Conservation (phyloP, 805 yeast species). For the Saturnispora sekii region DNA sequence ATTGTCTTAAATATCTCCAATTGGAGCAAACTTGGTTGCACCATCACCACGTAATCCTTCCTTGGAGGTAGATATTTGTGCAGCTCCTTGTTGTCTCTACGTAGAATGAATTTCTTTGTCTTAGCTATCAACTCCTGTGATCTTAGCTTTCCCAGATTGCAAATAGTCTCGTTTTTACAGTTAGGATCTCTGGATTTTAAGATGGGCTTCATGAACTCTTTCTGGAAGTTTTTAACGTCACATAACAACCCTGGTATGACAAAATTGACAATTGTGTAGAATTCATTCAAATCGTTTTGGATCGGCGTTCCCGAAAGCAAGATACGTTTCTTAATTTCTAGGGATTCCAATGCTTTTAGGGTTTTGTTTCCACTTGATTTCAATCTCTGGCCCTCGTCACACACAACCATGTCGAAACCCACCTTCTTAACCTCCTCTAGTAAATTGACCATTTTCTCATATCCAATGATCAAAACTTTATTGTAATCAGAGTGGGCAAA, state of each 20-base stretch:
- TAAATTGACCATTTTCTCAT: slow-evolving; percentile 63
- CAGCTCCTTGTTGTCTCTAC: slow-evolving; percentile 58
- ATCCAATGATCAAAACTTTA: slow-evolving; percentile 79
- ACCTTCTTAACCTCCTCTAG: slow-evolving; percentile 37
- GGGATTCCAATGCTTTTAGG: slow-evolving; percentile 46
- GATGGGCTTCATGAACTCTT: slow-evolving; percentile 61
- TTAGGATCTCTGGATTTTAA: slow-evolving; percentile 56
- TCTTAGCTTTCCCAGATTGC: slow-evolving; percentile 48
- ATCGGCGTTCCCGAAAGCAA: slow-evolving; percentile 60
- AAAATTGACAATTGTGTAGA: slow-evolving; percentile 70
- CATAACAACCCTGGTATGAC: slow-evolving; percentile 81
- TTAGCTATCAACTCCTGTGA: slow-evolving; percentile 54
- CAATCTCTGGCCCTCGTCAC: slow-evolving; percentile 93
- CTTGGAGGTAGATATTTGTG: slow-evolving; percentile 57
- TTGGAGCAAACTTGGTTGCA: slow-evolving; percentile 65
- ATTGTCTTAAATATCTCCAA: slow-evolving; percentile 43
- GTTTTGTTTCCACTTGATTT: slow-evolving; percentile 69
- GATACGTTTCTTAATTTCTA: slow-evolving; percentile 48
- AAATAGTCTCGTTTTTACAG: slow-evolving; percentile 39
- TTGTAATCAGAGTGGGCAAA: slow-evolving; percentile 64
- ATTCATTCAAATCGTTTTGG: slow-evolving; percentile 84
- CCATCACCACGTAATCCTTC: slow-evolving; percentile 68
- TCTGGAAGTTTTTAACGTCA: slow-evolving; percentile 43
- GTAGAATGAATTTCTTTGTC: slow-evolving; percentile 57
- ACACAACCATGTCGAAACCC: slow-evolving; percentile 59